Evolutionary conservation across 345 rosid genomes (phyloP).

Genomic region (Diplotaxis tenuifolia): DNA sequence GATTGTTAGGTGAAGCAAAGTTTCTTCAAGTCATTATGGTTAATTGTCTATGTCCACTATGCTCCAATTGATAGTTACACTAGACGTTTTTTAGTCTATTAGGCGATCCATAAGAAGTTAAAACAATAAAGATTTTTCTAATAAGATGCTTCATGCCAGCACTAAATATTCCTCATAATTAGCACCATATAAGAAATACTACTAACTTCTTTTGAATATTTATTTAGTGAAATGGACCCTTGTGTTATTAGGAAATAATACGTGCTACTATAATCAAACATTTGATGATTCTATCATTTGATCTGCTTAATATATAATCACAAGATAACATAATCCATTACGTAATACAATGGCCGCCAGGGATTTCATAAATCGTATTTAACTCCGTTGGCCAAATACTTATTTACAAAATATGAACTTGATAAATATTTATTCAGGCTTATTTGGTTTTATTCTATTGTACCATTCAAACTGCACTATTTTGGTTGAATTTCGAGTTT

Average conservation of each 20-base stretch:
- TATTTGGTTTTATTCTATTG: not conserved
- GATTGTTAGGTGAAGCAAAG: slow-evolving; percentile 30
- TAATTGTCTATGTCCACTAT: slow-evolving; percentile 19
- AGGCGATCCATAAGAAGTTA: not conserved
- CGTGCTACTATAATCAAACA: slow-evolving; percentile 16
- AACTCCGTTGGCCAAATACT: slow-evolving; percentile 1
- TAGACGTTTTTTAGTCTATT: slow-evolving; percentile 11
- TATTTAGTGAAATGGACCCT: slow-evolving; percentile 24
- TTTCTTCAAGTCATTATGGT: slow-evolving; percentile 19
- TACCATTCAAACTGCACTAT: not conserved
- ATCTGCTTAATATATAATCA: slow-evolving; percentile 4
- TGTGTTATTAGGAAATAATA: slow-evolving; percentile 2
- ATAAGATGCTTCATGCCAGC: slow-evolving; percentile 29
- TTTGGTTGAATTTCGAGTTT: not conserved
- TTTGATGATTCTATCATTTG: slow-evolving; percentile 28
- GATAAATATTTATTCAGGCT: not conserved
- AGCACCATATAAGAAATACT: slow-evolving; percentile 1
- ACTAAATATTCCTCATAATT: slow-evolving; percentile 31
- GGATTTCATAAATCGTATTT: too few species aligned
- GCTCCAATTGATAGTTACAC: slow-evolving; percentile 6
- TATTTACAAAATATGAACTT: not conserved
- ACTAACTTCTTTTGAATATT: slow-evolving; percentile 13
- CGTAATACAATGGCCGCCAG: slow-evolving; percentile 1
- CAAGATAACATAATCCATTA: slow-evolving; percentile 19
- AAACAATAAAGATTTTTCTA: slow-evolving; percentile 5